Conservation (phyloP, 164 flowering plant genomes). For the Stephania cephalantha region DNA sequence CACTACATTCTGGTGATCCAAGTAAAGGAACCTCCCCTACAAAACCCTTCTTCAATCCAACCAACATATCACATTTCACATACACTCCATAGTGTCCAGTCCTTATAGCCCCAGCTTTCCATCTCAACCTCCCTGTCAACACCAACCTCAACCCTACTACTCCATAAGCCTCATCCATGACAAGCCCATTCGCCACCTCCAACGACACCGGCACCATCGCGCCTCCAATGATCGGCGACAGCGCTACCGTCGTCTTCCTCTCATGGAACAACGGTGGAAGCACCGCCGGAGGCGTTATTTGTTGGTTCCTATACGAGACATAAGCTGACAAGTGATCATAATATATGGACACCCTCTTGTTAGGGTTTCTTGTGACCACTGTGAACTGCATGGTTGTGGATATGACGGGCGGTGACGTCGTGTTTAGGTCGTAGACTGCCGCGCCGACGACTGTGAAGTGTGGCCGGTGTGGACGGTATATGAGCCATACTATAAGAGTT, state of each 20-base stretch:
- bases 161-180: constrained; percentile 54
- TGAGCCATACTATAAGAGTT: constrained; percentile 50
- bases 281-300: constrained; percentile 46
- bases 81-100: constrained; percentile 38
- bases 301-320: constrained; percentile 51
- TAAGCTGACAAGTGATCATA: constrained; percentile 53
- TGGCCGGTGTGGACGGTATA: constrained; percentile 70
- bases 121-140: constrained; percentile 57
- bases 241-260: constrained; percentile 44
- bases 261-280: constrained; percentile 57
- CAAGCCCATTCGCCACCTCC: constrained; percentile 52
- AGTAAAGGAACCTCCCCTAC: constrained; percentile 65
- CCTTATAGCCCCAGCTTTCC: constrained; percentile 53
- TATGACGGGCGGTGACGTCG: constrained; percentile 38
- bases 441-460: constrained; percentile 56
- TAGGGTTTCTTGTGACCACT: constrained; percentile 59
- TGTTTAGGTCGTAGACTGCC: constrained; percentile 55
- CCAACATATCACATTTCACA: constrained; percentile 63
- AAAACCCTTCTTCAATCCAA: constrained; percentile 52
- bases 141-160: constrained; percentile 56
- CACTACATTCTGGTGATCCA: constrained; percentile 53
- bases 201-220: constrained; percentile 43
- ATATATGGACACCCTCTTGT: constrained; percentile 46
- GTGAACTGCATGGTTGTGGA: constrained; percentile 76
- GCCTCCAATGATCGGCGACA: constrained; percentile 56